Conservation (phyloP, 2,329 filamentous ascomycete species). For the Akanthomyces dipterigenus region DNA sequence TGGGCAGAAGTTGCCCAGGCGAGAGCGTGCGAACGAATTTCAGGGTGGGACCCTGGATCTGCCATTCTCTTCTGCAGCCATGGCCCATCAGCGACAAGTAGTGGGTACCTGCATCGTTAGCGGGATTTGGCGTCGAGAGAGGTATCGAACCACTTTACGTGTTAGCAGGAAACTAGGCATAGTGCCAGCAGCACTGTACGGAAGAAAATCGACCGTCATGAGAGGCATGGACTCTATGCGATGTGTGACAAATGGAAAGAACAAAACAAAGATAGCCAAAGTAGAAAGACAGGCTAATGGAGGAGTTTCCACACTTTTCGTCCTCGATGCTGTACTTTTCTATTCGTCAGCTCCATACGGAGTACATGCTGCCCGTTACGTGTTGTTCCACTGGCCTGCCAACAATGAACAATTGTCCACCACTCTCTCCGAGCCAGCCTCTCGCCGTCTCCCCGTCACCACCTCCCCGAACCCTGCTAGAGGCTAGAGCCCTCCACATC, state of each 20-base stretch:
- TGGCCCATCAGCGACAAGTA: not conserved
- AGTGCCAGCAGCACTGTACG: not conserved
- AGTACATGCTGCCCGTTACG: not conserved
- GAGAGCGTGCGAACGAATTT: not conserved
- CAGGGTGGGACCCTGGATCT: slow-evolving; percentile 6
- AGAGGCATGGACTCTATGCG: no score
- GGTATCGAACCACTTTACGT: slow-evolving; percentile 5
- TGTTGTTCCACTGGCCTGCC: no score
- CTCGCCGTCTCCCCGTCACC: not conserved
- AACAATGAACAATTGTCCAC: not conserved
- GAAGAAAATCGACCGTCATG: not conserved
- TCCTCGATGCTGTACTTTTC: not conserved
- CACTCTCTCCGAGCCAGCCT: not conserved
- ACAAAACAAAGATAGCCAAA: not conserved
- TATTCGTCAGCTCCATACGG: not conserved
- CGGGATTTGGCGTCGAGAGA: not conserved
- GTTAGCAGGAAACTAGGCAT: not conserved
- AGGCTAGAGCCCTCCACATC: slow-evolving; percentile 8
- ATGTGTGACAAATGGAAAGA: not conserved
- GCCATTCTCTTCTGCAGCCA: not conserved
- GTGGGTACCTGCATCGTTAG: not conserved
- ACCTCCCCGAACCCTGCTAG: slow-evolving; percentile 8
- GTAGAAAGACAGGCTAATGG: not conserved
- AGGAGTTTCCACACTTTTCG: not conserved
- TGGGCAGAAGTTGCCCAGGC: not conserved